Evolutionary conservation across 305 asterid species (phyloP), one percentile per base, ranked within the genome.

Genomic region (Fraxinus albicans): DNA sequence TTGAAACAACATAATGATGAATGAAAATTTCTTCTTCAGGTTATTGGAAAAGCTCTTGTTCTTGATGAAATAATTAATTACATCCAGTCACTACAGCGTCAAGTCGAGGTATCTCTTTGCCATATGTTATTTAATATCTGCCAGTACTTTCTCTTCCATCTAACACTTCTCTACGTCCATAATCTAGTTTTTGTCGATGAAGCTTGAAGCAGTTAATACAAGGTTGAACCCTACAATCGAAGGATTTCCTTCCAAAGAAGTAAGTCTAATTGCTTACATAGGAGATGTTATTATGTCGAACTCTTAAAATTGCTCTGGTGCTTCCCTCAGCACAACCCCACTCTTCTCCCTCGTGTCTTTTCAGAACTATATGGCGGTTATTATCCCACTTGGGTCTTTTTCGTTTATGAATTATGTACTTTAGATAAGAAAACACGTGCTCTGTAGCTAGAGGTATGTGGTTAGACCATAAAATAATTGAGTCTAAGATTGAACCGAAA

Each of bases 1-100:
- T 53, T 6, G 79, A 23, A 77, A 76, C 44, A 35, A 21, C 6
- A 38, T 44, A 3, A 27, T 29, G 81, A 29, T 79, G 10, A 36
- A 25, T 77, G 10, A 29, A 40, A 29, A 13, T 40, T 53, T 19
- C 80, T 60, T 60, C 27, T 58, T 75, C 89, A 95, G 99, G 97
- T 95, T 79, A 90, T 93, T 73, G 99, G 99, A 60, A 95, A 95
- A 86, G 98, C 99, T 50, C 92, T 92, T 63, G 98, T 95, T 79
- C 97, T 95, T 60, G 99, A 95, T 84, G 99, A 95, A 86, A 95
- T 94, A 38, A 95, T 95, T 80, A 94, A 94, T 83, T 95, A 95
- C 85, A 85, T 95, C 85, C 98, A 93, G 87, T 95, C 99, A 9
- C 89, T 95, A 60, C 99, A 95, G 83, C 93, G 84, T 83, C 99